Base-by-base conservation (phyloP, 179 eudicot genomes). In the Carnegiea gigantea region DNA sequence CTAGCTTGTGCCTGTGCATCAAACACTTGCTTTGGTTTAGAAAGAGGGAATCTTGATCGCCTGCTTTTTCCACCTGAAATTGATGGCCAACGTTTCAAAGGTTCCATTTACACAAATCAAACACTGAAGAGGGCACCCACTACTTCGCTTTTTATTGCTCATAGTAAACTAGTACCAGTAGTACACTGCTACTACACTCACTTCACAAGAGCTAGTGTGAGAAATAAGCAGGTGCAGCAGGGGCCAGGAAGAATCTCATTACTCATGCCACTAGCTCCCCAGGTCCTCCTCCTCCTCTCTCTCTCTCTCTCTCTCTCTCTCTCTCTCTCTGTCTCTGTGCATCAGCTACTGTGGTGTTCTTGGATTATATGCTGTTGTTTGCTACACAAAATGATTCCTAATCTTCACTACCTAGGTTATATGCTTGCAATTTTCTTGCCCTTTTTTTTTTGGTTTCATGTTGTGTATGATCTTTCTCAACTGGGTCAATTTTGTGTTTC, bases 41-140 rank as follows among this genome's bases (percentile, higher is more conserved):
- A 76, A 77, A 82, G 48, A 82, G 49, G 77, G 87, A 85, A 85
- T 85, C 85, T 79, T 60, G 26, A 78, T 59, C 81, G 73, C 81
- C 70, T 18, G 51, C 74, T 79, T 57, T 78, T 77, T 79, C 33
- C 80, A 85, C 82, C 87, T 82, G 49, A 75, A 54, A 60, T 72
- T 60, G 44, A 40, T 40, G 30, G 13, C 26, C 28, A 62, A 23
- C 12, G 68, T 5, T 13, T 23, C 1, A 62, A 62, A 20, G 21
- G 68, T 18, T 54, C 21, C 23, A 18, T 15, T 54, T 1, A 5
- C n/a, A 21, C 68, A 62, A 62, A 62, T 21, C 1, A 21, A 62
- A 21, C 11, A 7, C 68, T 21, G 8, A 62, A 62, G 30, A 23
- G 14, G 68, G 14, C 0, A 5, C 33, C 81, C 38, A 26, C 59